Percentiles rank a stretch among this genome's conserved stretches.
These are phyloP conservation scores for Phytophthora fragariaefolia DNA, from an alignment of 352 stramenopile genomes.

Conservation along the genomic window DNA sequence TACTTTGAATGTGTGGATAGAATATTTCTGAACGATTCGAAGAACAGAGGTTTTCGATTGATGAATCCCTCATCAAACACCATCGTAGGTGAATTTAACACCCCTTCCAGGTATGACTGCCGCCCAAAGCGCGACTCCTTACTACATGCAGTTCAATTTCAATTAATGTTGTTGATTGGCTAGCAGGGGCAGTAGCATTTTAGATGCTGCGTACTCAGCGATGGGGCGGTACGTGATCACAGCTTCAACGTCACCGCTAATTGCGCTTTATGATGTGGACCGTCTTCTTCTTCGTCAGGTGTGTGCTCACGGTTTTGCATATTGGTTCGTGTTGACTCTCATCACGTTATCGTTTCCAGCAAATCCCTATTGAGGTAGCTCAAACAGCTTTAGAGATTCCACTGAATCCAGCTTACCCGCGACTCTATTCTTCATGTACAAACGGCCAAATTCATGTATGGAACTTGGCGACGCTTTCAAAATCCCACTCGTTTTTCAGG, in stretches of 20 bases:
- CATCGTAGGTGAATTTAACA: slow-evolving; percentile 22
- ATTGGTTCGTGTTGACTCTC: neutral
- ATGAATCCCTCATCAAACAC: slow-evolving; percentile 38
- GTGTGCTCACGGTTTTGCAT: neutral
- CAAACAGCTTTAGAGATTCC: slow-evolving; percentile 48
- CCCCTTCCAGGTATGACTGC: slow-evolving; percentile 13
- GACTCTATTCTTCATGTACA: slow-evolving; percentile 48
- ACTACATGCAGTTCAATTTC: no score
- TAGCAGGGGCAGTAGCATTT: slow-evolving; percentile 27
- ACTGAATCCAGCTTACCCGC: neutral
- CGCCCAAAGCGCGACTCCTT: no score
- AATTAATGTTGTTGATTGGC: neutral
- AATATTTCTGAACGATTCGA: slow-evolving; percentile 46
- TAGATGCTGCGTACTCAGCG: slow-evolving; percentile 55
- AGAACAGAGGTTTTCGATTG: slow-evolving; percentile 45
- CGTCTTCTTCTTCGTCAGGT: slow-evolving; percentile 57
- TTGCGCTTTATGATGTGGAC: slow-evolving; percentile 62
- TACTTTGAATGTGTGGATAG: slow-evolving; percentile 51
- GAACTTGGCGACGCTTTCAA: slow-evolving; percentile 43
- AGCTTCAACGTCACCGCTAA: slow-evolving; percentile 53
- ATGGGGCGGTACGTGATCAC: slow-evolving; percentile 56
- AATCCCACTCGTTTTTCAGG: slow-evolving; percentile 48
- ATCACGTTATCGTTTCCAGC: slow-evolving; percentile 28
- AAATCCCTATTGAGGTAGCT: slow-evolving; percentile 51
- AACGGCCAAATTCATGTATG: slow-evolving; percentile 55